Percentiles rank a stretch among this genome's conserved stretches.
Evolutionary conservation across 2,329 filamentous ascomycete species (phyloP).

Genomic region (Trichoderma aggressivum): DNA sequence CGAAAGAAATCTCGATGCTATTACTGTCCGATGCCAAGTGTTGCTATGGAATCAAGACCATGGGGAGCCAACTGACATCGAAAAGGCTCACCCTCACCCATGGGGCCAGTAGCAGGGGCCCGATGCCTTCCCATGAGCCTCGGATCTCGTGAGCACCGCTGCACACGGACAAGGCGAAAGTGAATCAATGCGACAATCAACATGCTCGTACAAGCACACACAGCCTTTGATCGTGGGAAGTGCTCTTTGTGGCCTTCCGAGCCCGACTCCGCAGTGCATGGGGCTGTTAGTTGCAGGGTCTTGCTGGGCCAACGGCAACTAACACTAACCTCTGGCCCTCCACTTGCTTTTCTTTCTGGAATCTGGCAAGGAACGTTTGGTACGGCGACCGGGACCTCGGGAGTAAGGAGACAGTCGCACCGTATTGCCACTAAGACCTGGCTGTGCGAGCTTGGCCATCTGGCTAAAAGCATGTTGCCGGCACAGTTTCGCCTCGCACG

Average conservation of each 20-base stretch:
- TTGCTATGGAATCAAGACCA: not conserved
- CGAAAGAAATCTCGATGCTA: not conserved
- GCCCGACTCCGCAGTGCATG: not conserved
- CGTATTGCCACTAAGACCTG: not conserved
- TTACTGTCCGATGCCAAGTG: not conserved
- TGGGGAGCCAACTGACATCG: not conserved
- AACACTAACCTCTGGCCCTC: not conserved
- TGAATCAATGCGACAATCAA: not conserved
- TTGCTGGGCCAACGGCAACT: constrained; percentile 12
- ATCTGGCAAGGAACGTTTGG: constrained; percentile 11
- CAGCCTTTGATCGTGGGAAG: not conserved
- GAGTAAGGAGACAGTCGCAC: not conserved
- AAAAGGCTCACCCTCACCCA: not conserved
- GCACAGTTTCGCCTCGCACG: constrained; percentile 11
- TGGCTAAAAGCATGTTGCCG: not conserved
- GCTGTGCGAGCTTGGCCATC: not conserved
- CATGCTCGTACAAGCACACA: not conserved
- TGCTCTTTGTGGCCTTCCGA: not conserved
- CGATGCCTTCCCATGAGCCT: not conserved
- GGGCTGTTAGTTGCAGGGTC: not conserved
- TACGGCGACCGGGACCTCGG: constrained; percentile 1
- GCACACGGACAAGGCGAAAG: not conserved
- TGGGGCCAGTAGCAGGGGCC: not conserved
- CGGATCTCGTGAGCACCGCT: not conserved
- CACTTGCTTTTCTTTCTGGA: constrained; percentile 12